Base-by-base conservation (phyloP, 140 eudicot genomes). In the Ambrosia hybrid region DNA sequence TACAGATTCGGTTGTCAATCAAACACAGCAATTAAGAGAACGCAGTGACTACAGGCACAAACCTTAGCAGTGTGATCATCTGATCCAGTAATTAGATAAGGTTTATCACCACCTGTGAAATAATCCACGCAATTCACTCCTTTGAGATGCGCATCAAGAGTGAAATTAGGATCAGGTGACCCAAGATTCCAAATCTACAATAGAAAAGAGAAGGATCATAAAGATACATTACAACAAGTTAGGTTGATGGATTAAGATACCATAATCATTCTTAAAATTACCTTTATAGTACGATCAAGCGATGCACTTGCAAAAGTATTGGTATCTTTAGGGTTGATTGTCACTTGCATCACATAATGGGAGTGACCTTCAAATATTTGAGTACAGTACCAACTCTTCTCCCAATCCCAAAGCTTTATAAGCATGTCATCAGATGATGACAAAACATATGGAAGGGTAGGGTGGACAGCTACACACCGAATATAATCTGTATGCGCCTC, bases 61-160 rank as follows among this genome's bases (percentile, higher is more conserved):
- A 89, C 96, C 91, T 90, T 90, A 52, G 91, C 95, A 56, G 96
- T 90, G 79, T 90, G 95, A 81, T 90, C 96, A 87, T 90, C 96
- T 73, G 96, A 90, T 71, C 96, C 96, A 34, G 96, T 87, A 49
- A 90, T 87, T 52, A 90, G 76, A 78, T 83, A 90, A n/a, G 91
- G 96, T 69, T 83, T 90, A 78, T 90, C 95, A 26, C 91, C 96
- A 66, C 95, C 91, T 1, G 96, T 90, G 71, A 87, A 85, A 83
- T 85, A 90, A 81, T 90, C 95, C 55, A 90, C 95, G 81, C 96
- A 87, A 72, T 90, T 90, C 55, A 90, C 91, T 71, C 96, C 96
- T 87, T 90, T 87, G 34, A 77, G 73, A 85, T 90, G 96, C 60
- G 96, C 95, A 72, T 90, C 96, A 53, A 90, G 70, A 57, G 95